These are phyloP conservation scores for Didymella sp. DNA, from an alignment of 2,329 filamentous ascomycete species.

Conservation along the genomic window DNA sequence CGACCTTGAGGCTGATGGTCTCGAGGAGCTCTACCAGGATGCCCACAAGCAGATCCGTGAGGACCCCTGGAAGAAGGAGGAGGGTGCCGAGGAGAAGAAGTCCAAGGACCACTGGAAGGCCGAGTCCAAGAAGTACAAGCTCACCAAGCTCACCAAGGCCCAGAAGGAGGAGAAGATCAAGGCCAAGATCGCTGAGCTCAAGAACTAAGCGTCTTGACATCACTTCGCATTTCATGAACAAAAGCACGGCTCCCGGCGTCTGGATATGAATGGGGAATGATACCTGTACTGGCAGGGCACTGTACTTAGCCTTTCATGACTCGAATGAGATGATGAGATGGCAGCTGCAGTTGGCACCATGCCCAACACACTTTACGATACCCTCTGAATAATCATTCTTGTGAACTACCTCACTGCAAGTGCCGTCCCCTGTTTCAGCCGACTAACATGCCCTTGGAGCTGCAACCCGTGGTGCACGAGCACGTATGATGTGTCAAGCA, in stretches of 20 bases:
- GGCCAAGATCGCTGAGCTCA: slow-evolving; percentile 87
- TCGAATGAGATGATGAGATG: slow-evolving; percentile 43
- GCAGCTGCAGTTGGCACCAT: slow-evolving; percentile 34
- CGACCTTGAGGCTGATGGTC: slow-evolving; percentile 92
- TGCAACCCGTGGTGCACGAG: not conserved
- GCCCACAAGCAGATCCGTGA: slow-evolving; percentile 97
- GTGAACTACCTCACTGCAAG: slow-evolving; percentile 5
- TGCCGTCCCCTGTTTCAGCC: not conserved
- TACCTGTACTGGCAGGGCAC: slow-evolving; percentile 36
- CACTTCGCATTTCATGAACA: slow-evolving; percentile 39
- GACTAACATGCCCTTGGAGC: not conserved
- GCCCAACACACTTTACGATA: slow-evolving; percentile 18
- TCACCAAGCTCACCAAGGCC: slow-evolving; percentile 78
- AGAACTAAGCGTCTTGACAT: slow-evolving; percentile 49
- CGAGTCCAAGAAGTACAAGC: slow-evolving; percentile 89
- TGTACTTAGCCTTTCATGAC: slow-evolving; percentile 43
- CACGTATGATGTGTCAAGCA: not conserved
- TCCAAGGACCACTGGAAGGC: slow-evolving; percentile 96
- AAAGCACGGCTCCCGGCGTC: slow-evolving; percentile 48
- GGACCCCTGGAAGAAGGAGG: slow-evolving; percentile 95
- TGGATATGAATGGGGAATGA: slow-evolving; percentile 43
- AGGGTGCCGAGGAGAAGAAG: slow-evolving; percentile 82
- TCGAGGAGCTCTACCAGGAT: slow-evolving; percentile 95
- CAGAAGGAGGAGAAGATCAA: slow-evolving; percentile 85
- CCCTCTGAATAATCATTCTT: slow-evolving; percentile 20